Evolutionary conservation across 1,139 yeast genomes (phyloP), one percentile per base, ranked within the genome.

Genomic region (Blastobotrys illinoisensis): DNA sequence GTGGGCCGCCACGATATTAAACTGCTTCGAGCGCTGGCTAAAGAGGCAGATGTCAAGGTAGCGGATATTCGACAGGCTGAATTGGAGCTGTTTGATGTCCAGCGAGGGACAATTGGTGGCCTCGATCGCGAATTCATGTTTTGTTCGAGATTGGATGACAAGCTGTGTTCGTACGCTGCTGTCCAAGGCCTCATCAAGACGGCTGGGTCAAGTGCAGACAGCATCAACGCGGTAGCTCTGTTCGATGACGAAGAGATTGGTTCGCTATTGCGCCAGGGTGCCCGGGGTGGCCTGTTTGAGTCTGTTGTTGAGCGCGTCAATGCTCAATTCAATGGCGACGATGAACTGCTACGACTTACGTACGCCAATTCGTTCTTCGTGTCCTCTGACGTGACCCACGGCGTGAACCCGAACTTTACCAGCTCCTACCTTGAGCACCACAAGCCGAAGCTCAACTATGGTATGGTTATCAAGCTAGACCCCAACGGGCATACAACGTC

Each of bases 171-270:
- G 63, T 93, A 76, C 72, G 81, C 95, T 46, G 89, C 96, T 2
- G 73, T 86, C 40, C 78, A 77, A 56, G 97, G 88, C 2, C 73
- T 93, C 7, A 56, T 74, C 5, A 72, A 72, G 36, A 70, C 78
- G 6, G 61, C 68, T 3, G 73, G 72, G 40, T 36, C 49, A 4
- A 45, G 49, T 36, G 14, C 48, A 9, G 19, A 47, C 9, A 47
- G 50, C 14, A 47, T 51, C 28, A 54, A 54, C 68, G 68, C 88
- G 66, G 80, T 88, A 50, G 86, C 95, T 0, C 77, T 89, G 56
- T 91, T 88, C 69, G 97, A 91, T 68, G 95, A 91, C 68, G 98
- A 91, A 71, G 98, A 91, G 70, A 80, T 90, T 62, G 97, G 97
- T 0, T 86, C 96, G 4, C 75, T 81, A 26, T 82, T 93, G 40